Percentiles rank a stretch among this genome's conserved stretches.
phyloP scores from a whole-genome alignment of 495 filamentous ascomycete species.

The Talaromyces stipitatus region DNA sequence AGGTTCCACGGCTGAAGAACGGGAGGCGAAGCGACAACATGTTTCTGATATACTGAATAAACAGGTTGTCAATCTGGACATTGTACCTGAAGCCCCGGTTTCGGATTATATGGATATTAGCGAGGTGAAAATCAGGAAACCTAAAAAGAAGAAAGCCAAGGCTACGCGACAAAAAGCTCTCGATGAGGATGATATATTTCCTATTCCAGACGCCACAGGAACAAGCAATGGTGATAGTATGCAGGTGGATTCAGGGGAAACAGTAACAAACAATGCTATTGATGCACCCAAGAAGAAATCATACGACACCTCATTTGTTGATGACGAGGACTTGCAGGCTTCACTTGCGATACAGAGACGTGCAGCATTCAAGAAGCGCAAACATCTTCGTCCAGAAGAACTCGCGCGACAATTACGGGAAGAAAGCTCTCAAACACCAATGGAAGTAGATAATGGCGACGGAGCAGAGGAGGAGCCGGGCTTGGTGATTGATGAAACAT shows the following conservation, averaged over 20 bases:
- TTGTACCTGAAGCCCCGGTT: slow-evolving; percentile 51
- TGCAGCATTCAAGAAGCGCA: slow-evolving; percentile 82
- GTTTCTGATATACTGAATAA: slow-evolving; percentile 53
- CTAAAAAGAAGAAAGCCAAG: slow-evolving; percentile 86
- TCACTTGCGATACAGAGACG: slow-evolving; percentile 73
- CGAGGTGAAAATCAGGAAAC: slow-evolving; percentile 83
- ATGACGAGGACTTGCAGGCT: slow-evolving; percentile 90
- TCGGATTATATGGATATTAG: slow-evolving; percentile 87
- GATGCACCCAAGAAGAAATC: background rate
- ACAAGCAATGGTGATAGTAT: slow-evolving; percentile 51
- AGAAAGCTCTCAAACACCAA: slow-evolving; percentile 52
- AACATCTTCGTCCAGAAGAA: slow-evolving; percentile 74
- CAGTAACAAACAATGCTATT: slow-evolving; percentile 1
- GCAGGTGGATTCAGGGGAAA: slow-evolving; percentile 62
- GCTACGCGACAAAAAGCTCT: slow-evolving; percentile 57
- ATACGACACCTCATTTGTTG: slow-evolving; percentile 60
- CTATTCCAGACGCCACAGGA: slow-evolving; percentile 21
- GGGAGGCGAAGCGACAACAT: slow-evolving; percentile 50
- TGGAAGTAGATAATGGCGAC: slow-evolving; percentile 38
- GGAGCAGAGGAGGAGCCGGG: slow-evolving; percentile 56
- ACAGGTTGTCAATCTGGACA: slow-evolving; percentile 69
- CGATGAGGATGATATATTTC: slow-evolving; percentile 69
- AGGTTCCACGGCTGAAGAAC: slow-evolving; percentile 59
- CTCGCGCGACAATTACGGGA: slow-evolving; percentile 75
- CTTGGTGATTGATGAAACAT: slow-evolving; percentile 87